Percentiles rank a stretch among this genome's conserved stretches.
Evolutionary conservation across 1,284 basidiomycete genomes (phyloP).

Genomic region (Heterobasidion occidentale): DNA sequence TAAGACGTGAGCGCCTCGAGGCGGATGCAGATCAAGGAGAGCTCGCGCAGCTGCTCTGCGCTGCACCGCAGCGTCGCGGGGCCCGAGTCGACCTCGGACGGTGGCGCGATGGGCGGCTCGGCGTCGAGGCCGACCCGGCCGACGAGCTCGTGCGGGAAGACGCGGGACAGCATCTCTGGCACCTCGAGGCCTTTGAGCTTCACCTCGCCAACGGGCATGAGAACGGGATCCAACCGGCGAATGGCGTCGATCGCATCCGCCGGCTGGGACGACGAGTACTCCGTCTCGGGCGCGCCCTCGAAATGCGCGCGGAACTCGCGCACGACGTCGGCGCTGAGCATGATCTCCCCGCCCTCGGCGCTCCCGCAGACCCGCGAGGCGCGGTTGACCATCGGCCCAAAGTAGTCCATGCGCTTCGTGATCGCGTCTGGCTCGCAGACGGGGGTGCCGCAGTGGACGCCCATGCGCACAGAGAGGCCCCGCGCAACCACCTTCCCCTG

Average conservation of each 20-base stretch:
- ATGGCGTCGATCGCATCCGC: constrained; percentile 62
- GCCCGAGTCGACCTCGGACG: constrained; percentile 11
- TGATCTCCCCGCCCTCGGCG: constrained; percentile 92
- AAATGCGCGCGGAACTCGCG: constrained; percentile 71
- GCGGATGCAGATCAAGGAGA: constrained; percentile 74
- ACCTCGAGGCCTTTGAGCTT: constrained; percentile 93
- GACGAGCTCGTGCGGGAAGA: constrained; percentile 77
- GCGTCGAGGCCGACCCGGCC: constrained; percentile 44
- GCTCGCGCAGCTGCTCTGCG: constrained; percentile 71
- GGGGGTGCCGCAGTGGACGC: constrained; percentile 90
- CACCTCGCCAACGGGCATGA: constrained; percentile 80
- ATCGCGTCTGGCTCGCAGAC: constrained; percentile 92
- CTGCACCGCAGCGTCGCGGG: constrained; percentile 51
- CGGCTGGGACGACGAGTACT: constrained; percentile 49
- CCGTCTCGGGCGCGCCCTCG: constrained; percentile 45
- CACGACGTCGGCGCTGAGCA: constrained; percentile 87
- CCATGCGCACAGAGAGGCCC: constrained; percentile 95
- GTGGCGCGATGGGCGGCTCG: constrained; percentile 28
- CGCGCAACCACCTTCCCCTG: constrained; percentile 73
- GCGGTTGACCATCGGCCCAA: constrained; percentile 91
- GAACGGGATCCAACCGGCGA: constrained; percentile 65
- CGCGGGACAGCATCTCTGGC: constrained; percentile 77
- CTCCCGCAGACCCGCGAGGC: constrained; percentile 80
- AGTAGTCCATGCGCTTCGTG: constrained; percentile 96
- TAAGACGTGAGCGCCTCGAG: constrained; percentile 75